A percentile compares a stretch with the other conserved stretches of the same genome.
Conservation (phyloP, 331 rosid species). For the Erythrophleum ivorense region DNA sequence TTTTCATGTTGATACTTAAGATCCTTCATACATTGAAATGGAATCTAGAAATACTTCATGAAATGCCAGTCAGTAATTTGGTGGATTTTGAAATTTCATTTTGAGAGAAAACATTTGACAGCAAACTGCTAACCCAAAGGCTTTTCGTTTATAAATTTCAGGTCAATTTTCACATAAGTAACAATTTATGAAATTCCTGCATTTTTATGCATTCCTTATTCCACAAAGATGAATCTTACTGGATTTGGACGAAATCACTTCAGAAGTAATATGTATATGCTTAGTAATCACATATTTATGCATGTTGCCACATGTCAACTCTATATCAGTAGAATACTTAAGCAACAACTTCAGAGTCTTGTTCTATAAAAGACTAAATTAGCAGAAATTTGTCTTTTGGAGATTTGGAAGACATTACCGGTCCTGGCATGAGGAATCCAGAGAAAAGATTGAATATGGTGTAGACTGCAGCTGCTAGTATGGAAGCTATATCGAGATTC, state of each 20-base stretch:
- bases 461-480: slow-evolving; percentile 73
- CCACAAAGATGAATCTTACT: background rate
- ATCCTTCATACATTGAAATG: slow-evolving; percentile 28
- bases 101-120: background rate
- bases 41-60: slow-evolving; percentile 22
- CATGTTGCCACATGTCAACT: background rate
- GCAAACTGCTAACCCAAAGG: background rate
- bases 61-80: slow-evolving; percentile 4
- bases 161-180: slow-evolving; percentile 7
- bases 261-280: background rate
- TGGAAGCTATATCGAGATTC: slow-evolving; percentile 67
- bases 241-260: slow-evolving; percentile 3
- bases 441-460: slow-evolving; percentile 85
- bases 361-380: slow-evolving; percentile 22
- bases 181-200: background rate
- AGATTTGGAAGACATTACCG: slow-evolving; percentile 60
- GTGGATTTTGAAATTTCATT: background rate
- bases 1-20: slow-evolving; percentile 18
- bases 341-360: slow-evolving; percentile 17
- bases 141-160: slow-evolving; percentile 5
- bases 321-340: slow-evolving; percentile 10
- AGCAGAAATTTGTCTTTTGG: slow-evolving; percentile 17
- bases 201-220: background rate
- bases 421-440: slow-evolving; percentile 87
- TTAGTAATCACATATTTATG: background rate